Conservation (phyloP, 176 grass and related monocot genomes). For the Carex littledalei region DNA sequence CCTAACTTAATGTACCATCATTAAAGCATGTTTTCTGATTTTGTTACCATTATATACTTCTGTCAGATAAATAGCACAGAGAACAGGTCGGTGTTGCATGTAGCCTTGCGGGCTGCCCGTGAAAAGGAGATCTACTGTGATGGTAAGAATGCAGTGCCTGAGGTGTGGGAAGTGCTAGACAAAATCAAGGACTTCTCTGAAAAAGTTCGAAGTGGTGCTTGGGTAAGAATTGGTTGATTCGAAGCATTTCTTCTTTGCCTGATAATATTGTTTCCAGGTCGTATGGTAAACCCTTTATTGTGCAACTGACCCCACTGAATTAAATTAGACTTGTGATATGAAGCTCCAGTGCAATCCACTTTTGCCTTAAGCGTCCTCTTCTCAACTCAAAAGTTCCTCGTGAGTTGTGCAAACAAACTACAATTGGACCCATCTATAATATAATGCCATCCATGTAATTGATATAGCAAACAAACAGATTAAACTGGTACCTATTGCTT, state of each 20-base stretch:
- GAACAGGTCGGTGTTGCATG: constrained; percentile 88
- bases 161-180: constrained; percentile 84
- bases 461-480: constrained; percentile 7
- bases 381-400: not conserved
- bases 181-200: constrained; percentile 97
- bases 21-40: not conserved
- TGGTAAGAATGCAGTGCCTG: constrained; percentile 66
- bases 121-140: constrained; percentile 65
- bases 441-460: not conserved
- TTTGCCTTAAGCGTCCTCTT: not conserved
- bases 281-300: not conserved
- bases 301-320: not conserved
- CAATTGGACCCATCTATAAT: not conserved
- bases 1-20: not conserved
- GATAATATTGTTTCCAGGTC: not conserved
- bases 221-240: constrained; percentile 44
- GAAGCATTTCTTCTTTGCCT: not conserved
- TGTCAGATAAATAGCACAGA: constrained; percentile 85
- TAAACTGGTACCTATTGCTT: not conserved
- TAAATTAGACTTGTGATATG: not conserved
- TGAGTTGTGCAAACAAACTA: not conserved
- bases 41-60: constrained; percentile 16
- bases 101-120: constrained; percentile 72
- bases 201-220: constrained; percentile 73
- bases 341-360: not conserved